Conservation (phyloP, 768 basidiomycete genomes). For the Scleroderma citrinum region DNA sequence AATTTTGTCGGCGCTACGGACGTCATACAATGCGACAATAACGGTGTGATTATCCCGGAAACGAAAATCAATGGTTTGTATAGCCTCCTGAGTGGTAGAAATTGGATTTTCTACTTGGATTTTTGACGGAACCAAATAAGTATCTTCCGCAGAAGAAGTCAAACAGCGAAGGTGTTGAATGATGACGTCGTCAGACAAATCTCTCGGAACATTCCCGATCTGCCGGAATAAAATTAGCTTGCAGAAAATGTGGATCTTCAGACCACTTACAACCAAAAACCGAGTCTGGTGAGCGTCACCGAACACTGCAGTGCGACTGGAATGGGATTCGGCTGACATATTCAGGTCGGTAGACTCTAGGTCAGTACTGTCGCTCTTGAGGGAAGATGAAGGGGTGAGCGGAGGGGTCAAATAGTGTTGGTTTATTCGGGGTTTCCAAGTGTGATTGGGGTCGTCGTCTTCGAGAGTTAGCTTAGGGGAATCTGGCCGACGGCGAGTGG, state of each 20-base stretch:
- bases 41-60: slow-evolving; percentile 46
- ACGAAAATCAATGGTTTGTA: slow-evolving; percentile 55
- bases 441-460: slow-evolving; percentile 15
- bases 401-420: slow-evolving; percentile 56
- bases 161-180: slow-evolving; percentile 26
- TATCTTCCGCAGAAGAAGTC: slow-evolving; percentile 12
- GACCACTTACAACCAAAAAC: slow-evolving; percentile 26
- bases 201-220: slow-evolving; percentile 36
- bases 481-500: slow-evolving; percentile 20
- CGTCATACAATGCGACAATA: slow-evolving; percentile 57
- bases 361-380: slow-evolving; percentile 33
- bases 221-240: slow-evolving; percentile 14
- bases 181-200: slow-evolving; percentile 26
- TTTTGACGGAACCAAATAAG: slow-evolving; percentile 2
- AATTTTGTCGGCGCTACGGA: slow-evolving; percentile 47
- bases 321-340: slow-evolving; percentile 19
- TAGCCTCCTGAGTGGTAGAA: slow-evolving; percentile 21
- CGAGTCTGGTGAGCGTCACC: slow-evolving; percentile 21
- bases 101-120: slow-evolving; percentile 1
- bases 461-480: slow-evolving; percentile 9
- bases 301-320: slow-evolving; percentile 8
- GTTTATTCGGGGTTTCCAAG: slow-evolving; percentile 20
- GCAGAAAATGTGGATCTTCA: neutral
- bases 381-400: slow-evolving; percentile 60
- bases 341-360: slow-evolving; percentile 27